Conservation (phyloP, 768 basidiomycete species). For the Bullera alba region DNA sequence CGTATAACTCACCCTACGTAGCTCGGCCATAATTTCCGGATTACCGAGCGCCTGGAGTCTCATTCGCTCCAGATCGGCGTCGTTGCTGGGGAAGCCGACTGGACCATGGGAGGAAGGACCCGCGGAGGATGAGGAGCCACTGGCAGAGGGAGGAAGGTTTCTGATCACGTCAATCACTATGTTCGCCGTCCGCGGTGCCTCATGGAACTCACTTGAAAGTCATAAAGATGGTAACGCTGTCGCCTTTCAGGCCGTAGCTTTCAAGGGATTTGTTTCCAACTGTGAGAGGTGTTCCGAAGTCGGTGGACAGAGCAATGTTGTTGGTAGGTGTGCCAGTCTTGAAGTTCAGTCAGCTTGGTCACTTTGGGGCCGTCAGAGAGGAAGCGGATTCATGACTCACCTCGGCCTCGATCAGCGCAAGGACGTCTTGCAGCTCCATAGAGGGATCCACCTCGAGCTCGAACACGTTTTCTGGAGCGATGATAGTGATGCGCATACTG, state of each 20-base stretch:
- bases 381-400: constrained; percentile 51
- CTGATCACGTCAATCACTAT: too few relatives aligned
- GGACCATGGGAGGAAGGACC: neutral
- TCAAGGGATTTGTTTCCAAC: constrained; percentile 21
- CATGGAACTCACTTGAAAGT: constrained; percentile 31
- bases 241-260: constrained; percentile 37
- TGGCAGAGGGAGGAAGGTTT: neutral
- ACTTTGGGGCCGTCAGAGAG: neutral
- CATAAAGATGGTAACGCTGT: constrained; percentile 32
- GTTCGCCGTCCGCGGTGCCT: too few relatives aligned
- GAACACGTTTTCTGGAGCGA: constrained; percentile 47
- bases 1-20: constrained; percentile 57
- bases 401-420: constrained; percentile 91
- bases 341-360: constrained; percentile 5
- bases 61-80: constrained; percentile 84
- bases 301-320: constrained; percentile 21
- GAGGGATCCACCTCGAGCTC: constrained; percentile 74
- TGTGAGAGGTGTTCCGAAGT: constrained; percentile 28
- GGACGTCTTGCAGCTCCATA: constrained; percentile 88
- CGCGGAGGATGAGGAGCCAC: constrained; percentile 6
- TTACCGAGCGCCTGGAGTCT: constrained; percentile 79
- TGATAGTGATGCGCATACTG: constrained; percentile 46
- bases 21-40: constrained; percentile 66
- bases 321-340: constrained; percentile 28
- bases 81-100: constrained; percentile 2